Base-by-base conservation (phyloP, 768 basidiomycete species). In the Mycena epipterygia region DNA sequence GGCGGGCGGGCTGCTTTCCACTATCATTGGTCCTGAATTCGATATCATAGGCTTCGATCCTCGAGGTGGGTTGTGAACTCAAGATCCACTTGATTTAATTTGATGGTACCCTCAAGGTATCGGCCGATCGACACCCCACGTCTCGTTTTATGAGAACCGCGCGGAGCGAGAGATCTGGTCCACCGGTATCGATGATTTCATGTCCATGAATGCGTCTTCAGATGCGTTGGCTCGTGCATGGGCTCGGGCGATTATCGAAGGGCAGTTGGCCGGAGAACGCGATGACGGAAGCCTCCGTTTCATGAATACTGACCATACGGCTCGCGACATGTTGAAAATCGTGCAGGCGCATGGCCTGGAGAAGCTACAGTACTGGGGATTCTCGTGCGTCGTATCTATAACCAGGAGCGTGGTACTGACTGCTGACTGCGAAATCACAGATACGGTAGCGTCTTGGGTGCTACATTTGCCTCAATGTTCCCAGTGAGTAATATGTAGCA, bases 1-100 rank as follows among this genome's bases (percentile, higher is more conserved):
- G 2, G 21, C 2, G 30, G 72, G 68, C 14, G 5, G 9, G 2
- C 30, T 19, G 17, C 17, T 74, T 2, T 46, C 67, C 29, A 52
- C 25, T 3, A 64, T 75, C 17, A 48, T 73, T 4, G 76, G 74
- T 6, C 72, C 66, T 30, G 64, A 72, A 37, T 76, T 70, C 52
- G 74, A 76, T 32, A 29, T 70, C 17, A 42, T 76, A 17, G 67
- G 76, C n/a, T 73, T 76, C 37, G 76, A 76, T 69, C 76, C 76
- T 25, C 70, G 76, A 32, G 76, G 76, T 73, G 56, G 39, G 70
- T 66, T 17, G 37, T 32, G 5, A n/a, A 3, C 37, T 32, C 42
- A n/a, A 39, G 13, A 8, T 11, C n/a, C n/a, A n/a, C n/a, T n/a
- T n/a, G n/a, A 53, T 27, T 29, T 55, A 16, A 37, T 14, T 41